A percentile compares a stretch with the other conserved stretches of the same genome.
Conservation (phyloP, 139 green algal genomes). For the Chlorella sp. region DNA sequence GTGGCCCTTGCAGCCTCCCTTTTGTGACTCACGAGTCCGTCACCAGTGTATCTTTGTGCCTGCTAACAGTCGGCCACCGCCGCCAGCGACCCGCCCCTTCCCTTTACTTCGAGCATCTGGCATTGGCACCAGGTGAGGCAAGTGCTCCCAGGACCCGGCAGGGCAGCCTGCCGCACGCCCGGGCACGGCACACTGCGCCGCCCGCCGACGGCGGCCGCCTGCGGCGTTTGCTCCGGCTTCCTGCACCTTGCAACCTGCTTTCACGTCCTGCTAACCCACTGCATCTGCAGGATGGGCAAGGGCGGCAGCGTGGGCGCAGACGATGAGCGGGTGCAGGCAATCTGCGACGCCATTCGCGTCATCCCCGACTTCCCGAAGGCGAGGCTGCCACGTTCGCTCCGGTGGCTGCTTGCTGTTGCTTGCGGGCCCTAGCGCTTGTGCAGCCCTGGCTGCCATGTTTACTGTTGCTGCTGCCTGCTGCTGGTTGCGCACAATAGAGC, state of each 20-base stretch:
- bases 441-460: not conserved
- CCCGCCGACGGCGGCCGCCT: not conserved
- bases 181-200: not conserved
- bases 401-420: not conserved
- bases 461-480: not conserved
- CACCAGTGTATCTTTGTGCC: no score
- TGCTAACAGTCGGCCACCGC: no score
- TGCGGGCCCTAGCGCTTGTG: not conserved
- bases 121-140: no score
- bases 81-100: no score
- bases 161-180: no score
- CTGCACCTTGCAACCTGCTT: no score
- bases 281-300: not conserved
- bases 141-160: not conserved
- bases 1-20: no score
- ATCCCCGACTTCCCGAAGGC: conserved; percentile 90
- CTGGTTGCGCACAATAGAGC: not conserved
- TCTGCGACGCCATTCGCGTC: conserved; percentile 61
- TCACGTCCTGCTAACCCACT: no score
- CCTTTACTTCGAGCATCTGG: no score
- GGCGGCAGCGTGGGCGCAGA: not conserved
- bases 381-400: not conserved
- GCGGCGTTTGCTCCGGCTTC: no score
- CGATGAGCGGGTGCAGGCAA: conserved; percentile 26
- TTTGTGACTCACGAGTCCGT: no score